Conservation (phyloP, 108 stramenopile genomes). For the Fistulifera pelliculosa region DNA sequence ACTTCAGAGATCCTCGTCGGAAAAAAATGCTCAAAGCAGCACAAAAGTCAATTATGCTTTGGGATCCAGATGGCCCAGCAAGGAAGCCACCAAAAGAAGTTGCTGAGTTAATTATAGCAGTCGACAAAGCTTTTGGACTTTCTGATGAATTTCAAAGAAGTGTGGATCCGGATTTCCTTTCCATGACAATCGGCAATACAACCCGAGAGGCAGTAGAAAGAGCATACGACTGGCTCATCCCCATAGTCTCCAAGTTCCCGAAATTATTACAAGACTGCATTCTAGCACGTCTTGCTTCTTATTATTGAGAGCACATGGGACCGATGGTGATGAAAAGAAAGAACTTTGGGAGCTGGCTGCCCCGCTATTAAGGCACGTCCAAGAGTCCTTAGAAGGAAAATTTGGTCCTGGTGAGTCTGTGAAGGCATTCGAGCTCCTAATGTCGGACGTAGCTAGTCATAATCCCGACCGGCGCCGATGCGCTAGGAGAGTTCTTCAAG, state of each 20-base stretch:
- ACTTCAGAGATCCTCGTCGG: conserved; percentile 30
- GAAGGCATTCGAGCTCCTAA: conserved; percentile 47
- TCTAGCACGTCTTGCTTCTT: conserved; percentile 67
- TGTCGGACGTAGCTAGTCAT: conserved; percentile 53
- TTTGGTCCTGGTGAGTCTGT: conserved; percentile 44
- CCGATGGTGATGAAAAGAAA: conserved; percentile 42
- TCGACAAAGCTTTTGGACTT: conserved; percentile 46
- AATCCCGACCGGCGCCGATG: conserved; percentile 54
- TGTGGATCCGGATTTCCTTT: conserved; percentile 47
- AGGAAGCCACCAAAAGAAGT: conserved; percentile 72
- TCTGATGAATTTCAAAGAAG: conserved; percentile 41
- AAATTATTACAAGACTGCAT: conserved; percentile 50
- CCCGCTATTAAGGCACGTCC: conserved; percentile 56
- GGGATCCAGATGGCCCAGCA: conserved; percentile 44
- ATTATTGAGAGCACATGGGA: conserved; percentile 57
- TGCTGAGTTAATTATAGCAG: conserved; percentile 53
- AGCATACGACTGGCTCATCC: conserved; percentile 80
- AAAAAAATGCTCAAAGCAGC: conserved; percentile 42
- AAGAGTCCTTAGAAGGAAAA: conserved; percentile 43
- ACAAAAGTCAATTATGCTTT: conserved; percentile 69
- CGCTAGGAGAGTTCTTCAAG: conserved; percentile 56
- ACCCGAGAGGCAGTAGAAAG: conserved; percentile 62
- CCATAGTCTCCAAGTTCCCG: conserved; percentile 54
- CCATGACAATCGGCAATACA: conserved; percentile 52
- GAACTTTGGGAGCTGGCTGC: conserved; percentile 49